Base-by-base conservation (phyloP, 768 basidiomycete species). In the Mycena rosella region DNA sequence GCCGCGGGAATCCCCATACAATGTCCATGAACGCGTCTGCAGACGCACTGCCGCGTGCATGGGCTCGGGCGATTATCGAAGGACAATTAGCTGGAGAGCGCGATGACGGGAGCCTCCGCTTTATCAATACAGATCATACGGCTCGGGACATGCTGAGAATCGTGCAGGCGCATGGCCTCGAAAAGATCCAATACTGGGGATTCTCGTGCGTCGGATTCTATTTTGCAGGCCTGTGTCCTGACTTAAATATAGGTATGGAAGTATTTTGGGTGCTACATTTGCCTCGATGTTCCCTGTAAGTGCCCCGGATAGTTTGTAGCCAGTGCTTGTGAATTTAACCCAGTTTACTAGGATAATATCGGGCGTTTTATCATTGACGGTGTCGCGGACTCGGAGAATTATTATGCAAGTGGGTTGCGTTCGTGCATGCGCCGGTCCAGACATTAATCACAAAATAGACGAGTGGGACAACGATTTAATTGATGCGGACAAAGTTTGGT, bases 401-500 rank as follows among this genome's bases (percentile, higher is more conserved):
- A 67, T 26, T 71, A 27, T 27, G 62, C 58, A 13, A 65, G 70
- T 71, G 34, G 3, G 69, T 32, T 6, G 8, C 29, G 45, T 44
- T 44, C 22, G 20, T 14, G 8, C 2, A n/a, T 11, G 3, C 15
- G n/a, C 27, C 27, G 0, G 2, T 18, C 10, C n/a, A 20, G 27
- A 14, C n/a, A 51, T 18, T 52, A 0, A 58, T 26, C 27, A 3
- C 17, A 0, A 57, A 10, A 4, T 45, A 70, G 69, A 42, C 20
- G 38, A 63, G 22, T 67, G 61, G 65, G 27, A 34, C 17, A 48
- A 53, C 44, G 48, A 53, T 36, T n/a, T n/a, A n/a, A n/a, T n/a
- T n/a, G n/a, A n/a, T n/a, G 79, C 82, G 2, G 77, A 81, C 26
- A 81, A 83, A 65, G 73, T 74, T 0, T 67, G 83, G 67, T 70